Percentiles rank a stretch among this genome's conserved stretches.
Evolutionary conservation across 164 flowering plant species (phyloP).

Genomic region (Berberis thunbergii): DNA sequence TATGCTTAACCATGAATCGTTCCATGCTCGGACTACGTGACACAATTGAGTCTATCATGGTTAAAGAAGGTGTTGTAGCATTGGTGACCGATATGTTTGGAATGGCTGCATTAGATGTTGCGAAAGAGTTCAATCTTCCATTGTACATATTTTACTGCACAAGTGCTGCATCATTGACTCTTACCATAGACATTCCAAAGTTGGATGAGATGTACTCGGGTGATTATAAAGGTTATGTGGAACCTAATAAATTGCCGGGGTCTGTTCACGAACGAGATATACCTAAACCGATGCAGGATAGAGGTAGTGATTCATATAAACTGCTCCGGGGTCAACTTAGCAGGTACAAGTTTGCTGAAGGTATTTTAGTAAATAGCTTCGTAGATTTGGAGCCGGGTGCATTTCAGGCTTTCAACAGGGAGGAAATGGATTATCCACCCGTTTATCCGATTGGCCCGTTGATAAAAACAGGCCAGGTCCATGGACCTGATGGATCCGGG

Average conservation of each 20-base stretch:
- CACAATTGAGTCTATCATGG: slow-evolving; percentile 8
- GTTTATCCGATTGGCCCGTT: slow-evolving; percentile 33
- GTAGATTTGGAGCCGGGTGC: slow-evolving; percentile 21
- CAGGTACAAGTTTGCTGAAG: slow-evolving; percentile 13
- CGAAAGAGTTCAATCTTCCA: slow-evolving; percentile 21
- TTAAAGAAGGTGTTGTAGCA: slow-evolving; percentile 8
- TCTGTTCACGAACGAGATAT: slow-evolving; percentile 21
- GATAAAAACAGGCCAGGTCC: background rate
- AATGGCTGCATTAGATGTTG: slow-evolving; percentile 29
- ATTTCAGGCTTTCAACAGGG: slow-evolving; percentile 11
- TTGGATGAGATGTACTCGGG: slow-evolving; percentile 14
- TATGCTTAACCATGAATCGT: slow-evolving; percentile 20
- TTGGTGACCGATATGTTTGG: slow-evolving; percentile 35
- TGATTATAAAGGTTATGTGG: slow-evolving; percentile 10
- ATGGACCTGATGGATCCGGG: background rate
- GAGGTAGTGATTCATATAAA: slow-evolving; percentile 16
- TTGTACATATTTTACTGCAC: slow-evolving; percentile 33
- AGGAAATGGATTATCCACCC: slow-evolving; percentile 8
- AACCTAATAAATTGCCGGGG: slow-evolving; percentile 24
- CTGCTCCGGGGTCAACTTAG: slow-evolving; percentile 13
- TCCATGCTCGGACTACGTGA: slow-evolving; percentile 27
- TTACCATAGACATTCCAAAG: slow-evolving; percentile 18
- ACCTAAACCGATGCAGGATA: slow-evolving; percentile 21
- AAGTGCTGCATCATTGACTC: slow-evolving; percentile 19
- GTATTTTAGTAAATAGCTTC: slow-evolving; percentile 23